Percentiles rank a stretch among this genome's conserved stretches.
Evolutionary conservation across 2,329 filamentous ascomycete species (phyloP).

Genomic region (Fusarium sp.): DNA sequence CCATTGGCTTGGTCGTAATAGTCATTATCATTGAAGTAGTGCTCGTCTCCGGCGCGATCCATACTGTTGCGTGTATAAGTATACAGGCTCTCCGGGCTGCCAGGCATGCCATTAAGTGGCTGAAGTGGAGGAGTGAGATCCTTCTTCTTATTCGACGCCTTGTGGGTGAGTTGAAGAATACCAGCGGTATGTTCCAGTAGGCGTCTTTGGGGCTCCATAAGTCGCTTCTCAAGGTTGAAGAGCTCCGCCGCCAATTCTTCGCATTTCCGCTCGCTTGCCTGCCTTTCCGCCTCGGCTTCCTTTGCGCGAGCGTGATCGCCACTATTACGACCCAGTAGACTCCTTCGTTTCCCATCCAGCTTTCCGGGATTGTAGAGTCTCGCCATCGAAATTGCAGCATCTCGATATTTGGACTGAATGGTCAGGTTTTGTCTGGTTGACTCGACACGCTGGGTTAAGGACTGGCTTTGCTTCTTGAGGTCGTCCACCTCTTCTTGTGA

Average conservation of each 20-base stretch:
- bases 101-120: slow-evolving; percentile 68
- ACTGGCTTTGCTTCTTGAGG: slow-evolving; percentile 85
- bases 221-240: slow-evolving; percentile 79
- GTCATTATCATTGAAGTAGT: slow-evolving; percentile 82
- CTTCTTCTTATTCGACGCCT: slow-evolving; percentile 68
- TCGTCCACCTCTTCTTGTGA: slow-evolving; percentile 92
- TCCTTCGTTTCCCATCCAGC: slow-evolving; percentile 57
- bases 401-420: slow-evolving; percentile 92
- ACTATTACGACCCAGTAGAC: slow-evolving; percentile 62
- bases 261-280: slow-evolving; percentile 79
- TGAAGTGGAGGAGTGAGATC: slow-evolving; percentile 53
- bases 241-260: slow-evolving; percentile 86
- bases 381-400: slow-evolving; percentile 88
- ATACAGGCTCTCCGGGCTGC: slow-evolving; percentile 81
- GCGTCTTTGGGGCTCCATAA: slow-evolving; percentile 77
- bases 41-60: slow-evolving; percentile 62
- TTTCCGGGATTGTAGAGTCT: slow-evolving; percentile 76
- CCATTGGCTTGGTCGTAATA: slow-evolving; percentile 72
- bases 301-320: slow-evolving; percentile 59
- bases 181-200: slow-evolving; percentile 92
- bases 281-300: slow-evolving; percentile 78
- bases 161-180: slow-evolving; percentile 90
- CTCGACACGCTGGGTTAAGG: slow-evolving; percentile 79
- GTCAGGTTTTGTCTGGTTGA: slow-evolving; percentile 83
- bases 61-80: slow-evolving; percentile 70